Percentiles rank a stretch among this genome's conserved stretches.
These are phyloP conservation scores for Hansenula sp. DNA, from an alignment of 1,139 yeast genomes.

Conservation along the genomic window DNA sequence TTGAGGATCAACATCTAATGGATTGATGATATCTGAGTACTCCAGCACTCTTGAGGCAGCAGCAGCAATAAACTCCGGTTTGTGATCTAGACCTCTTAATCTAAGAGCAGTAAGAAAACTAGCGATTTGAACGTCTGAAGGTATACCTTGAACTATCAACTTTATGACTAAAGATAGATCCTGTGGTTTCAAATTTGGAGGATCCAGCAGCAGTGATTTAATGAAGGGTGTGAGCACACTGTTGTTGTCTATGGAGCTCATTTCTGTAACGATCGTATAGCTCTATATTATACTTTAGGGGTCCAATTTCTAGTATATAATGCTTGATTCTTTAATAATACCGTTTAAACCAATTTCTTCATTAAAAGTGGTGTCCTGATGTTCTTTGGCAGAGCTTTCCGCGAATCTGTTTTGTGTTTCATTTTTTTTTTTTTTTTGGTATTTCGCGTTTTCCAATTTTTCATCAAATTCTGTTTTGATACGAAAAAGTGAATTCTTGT, in stretches of 20 bases:
- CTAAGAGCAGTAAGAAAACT: conserved; percentile 77
- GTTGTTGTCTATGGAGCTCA: conserved; percentile 1
- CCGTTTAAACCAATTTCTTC: too few species aligned
- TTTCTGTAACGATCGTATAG: neutral
- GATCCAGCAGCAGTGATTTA: conserved; percentile 52
- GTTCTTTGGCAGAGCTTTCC: neutral
- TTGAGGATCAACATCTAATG: conserved; percentile 35
- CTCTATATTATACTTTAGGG: too few species aligned
- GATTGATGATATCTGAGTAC: conserved; percentile 50
- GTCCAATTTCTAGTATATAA: too few species aligned
- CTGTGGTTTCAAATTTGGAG: conserved; percentile 53
- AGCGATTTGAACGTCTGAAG: conserved; percentile 69
- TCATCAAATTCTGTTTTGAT: conserved; percentile 1
- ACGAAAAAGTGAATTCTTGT: neutral
- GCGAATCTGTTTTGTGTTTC: neutral
- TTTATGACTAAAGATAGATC: conserved; percentile 61
- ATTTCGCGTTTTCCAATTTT: neutral
- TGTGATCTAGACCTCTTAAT: conserved; percentile 72
- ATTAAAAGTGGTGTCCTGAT: neutral
- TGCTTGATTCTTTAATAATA: too few species aligned
- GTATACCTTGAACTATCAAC: conserved; percentile 52
- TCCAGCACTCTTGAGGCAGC: conserved; percentile 71
- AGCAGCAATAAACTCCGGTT: conserved; percentile 76
- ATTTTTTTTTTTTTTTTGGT: neutral
- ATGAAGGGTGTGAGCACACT: conserved; percentile 52